These are phyloP conservation scores for Sporothrix humicola DNA, from an alignment of 2,329 filamentous ascomycete genomes.

Conservation along the genomic window DNA sequence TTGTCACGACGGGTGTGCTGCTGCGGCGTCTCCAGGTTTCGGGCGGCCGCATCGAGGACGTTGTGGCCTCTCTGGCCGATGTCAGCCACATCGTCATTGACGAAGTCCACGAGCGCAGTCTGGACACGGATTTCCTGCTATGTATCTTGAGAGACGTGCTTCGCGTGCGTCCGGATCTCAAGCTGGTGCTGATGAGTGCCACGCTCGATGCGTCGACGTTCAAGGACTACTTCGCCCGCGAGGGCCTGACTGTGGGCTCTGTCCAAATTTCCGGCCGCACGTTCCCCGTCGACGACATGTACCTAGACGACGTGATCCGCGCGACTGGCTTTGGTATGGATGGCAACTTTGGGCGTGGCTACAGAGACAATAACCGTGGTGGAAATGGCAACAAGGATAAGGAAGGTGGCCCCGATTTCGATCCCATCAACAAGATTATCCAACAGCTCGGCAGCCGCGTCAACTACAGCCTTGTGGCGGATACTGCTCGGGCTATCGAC, in stretches of 20 bases:
- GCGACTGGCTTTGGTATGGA: conserved; percentile 72
- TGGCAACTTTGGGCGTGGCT: conserved; percentile 31
- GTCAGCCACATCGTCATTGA: conserved; percentile 95
- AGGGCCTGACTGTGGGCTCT: conserved; percentile 71
- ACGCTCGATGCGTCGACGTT: conserved; percentile 90
- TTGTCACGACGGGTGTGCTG: conserved; percentile 93
- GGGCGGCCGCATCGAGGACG: conserved; percentile 77
- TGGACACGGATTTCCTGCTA: conserved; percentile 93
- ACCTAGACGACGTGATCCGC: conserved; percentile 84
- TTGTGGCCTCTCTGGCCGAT: conserved; percentile 80
- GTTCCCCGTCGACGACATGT: conserved; percentile 86
- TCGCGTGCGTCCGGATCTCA: conserved; percentile 74
- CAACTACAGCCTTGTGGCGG: conserved; percentile 85
- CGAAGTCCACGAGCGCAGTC: conserved; percentile 92
- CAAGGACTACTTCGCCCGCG: conserved; percentile 77
- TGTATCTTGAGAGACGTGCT: conserved; percentile 86
- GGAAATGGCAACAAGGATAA: background rate
- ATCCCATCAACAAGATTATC: conserved; percentile 71
- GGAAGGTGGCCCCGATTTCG: conserved; percentile 44
- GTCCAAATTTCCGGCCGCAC: conserved; percentile 90
- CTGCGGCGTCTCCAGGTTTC: conserved; percentile 89
- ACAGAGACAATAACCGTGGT: background rate
- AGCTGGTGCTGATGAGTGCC: conserved; percentile 93
- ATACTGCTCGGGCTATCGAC: conserved; percentile 83
- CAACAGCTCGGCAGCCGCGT: conserved; percentile 79